phyloP scores from a whole-genome alignment of 148 eudicot species.

The Fallopia convolvulus region DNA sequence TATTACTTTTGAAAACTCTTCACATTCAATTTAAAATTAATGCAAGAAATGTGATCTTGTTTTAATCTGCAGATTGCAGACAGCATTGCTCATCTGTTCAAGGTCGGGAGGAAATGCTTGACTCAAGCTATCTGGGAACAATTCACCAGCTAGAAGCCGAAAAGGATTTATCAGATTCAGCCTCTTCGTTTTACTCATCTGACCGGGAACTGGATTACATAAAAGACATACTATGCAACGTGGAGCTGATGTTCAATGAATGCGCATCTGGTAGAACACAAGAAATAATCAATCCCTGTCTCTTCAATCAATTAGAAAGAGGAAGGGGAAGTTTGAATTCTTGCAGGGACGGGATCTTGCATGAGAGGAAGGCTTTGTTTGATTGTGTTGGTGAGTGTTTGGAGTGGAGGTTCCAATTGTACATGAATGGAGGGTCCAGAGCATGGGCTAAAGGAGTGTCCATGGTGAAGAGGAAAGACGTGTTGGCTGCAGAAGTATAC shows the following conservation, averaged over 20 bases:
- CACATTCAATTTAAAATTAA: not conserved
- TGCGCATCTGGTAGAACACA: slow-evolving; percentile 48
- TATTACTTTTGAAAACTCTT: not conserved
- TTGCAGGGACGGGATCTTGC: slow-evolving; percentile 17
- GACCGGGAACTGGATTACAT: slow-evolving; percentile 66
- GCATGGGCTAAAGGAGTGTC: slow-evolving; percentile 51
- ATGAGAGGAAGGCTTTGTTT: slow-evolving; percentile 48
- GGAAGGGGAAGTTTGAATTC: slow-evolving; percentile 15
- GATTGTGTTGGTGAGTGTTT: slow-evolving; percentile 70
- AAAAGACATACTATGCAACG: slow-evolving; percentile 43
- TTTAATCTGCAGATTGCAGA: slow-evolving; percentile 47
- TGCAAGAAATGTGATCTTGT: not conserved
- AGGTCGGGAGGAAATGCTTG: slow-evolving; percentile 33
- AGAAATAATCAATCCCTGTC: slow-evolving; percentile 54
- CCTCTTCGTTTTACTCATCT: slow-evolving; percentile 42
- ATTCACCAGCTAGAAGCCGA: slow-evolving; percentile 33
- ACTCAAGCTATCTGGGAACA: slow-evolving; percentile 26
- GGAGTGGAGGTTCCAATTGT: slow-evolving; percentile 50
- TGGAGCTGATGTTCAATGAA: slow-evolving; percentile 58
- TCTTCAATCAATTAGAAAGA: slow-evolving; percentile 64
- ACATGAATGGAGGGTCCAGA: slow-evolving; percentile 38
- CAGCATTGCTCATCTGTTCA: slow-evolving; percentile 53
- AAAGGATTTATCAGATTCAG: slow-evolving; percentile 75
- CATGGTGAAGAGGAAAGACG: slow-evolving; percentile 42
- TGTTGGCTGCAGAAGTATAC: slow-evolving; percentile 59